phyloP scores from a whole-genome alignment of 139 green algal species.

The Pedinophyceae sp. region DNA sequence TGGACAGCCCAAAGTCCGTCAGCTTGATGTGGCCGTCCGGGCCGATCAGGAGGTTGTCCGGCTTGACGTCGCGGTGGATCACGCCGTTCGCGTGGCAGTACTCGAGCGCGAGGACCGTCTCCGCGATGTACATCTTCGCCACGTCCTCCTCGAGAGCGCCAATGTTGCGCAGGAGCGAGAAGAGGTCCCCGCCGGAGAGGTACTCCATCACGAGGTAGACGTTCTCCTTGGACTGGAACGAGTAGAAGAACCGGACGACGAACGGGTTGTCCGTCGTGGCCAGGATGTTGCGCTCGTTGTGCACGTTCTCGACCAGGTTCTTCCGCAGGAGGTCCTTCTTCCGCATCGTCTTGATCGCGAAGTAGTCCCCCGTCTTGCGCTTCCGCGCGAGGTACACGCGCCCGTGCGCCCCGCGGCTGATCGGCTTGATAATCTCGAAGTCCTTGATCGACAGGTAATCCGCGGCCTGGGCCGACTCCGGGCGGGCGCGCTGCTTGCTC shows the following conservation, averaged over 20 bases:
- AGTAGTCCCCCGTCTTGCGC: slow-evolving; percentile 51
- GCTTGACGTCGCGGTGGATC: slow-evolving; percentile 64
- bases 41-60: slow-evolving; percentile 90
- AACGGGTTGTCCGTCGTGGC: slow-evolving; percentile 34
- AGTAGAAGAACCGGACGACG: slow-evolving; percentile 11
- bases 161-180: slow-evolving; percentile 54
- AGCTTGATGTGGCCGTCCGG: slow-evolving; percentile 85
- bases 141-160: slow-evolving; percentile 64
- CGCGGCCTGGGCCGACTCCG: no score
- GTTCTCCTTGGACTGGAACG: slow-evolving; percentile 40
- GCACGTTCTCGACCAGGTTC: slow-evolving; percentile 82
- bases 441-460: slow-evolving; percentile 66
- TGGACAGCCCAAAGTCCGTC: slow-evolving; percentile 62
- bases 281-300: slow-evolving; percentile 86
- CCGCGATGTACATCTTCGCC: slow-evolving; percentile 71
- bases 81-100: slow-evolving; percentile 64
- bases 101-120: slow-evolving; percentile 84
- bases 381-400: slow-evolving; percentile 86
- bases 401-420: slow-evolving; percentile 79
- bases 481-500: no score
- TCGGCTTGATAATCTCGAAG: slow-evolving; percentile 92
- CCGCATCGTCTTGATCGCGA: slow-evolving; percentile 76
- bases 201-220: slow-evolving; percentile 99
- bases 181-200: slow-evolving; percentile 65
- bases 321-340: slow-evolving; percentile 88